A percentile compares a stretch with the other conserved stretches of the same genome.
phyloP scores from a whole-genome alignment of 148 eudicot species.

The Dysphania ambrosioides region DNA sequence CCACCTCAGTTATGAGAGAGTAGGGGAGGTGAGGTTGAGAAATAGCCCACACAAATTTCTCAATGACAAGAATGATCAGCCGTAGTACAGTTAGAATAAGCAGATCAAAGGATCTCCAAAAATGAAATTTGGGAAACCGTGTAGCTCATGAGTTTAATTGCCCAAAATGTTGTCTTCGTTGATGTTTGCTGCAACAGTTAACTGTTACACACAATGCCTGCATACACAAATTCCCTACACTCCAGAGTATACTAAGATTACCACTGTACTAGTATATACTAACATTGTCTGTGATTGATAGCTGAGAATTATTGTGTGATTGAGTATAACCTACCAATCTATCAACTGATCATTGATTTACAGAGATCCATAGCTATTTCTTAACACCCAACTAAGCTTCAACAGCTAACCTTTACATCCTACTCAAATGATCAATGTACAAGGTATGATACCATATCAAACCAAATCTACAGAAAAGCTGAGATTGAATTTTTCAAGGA shows the following conservation, averaged over 20 bases:
- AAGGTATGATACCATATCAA: neutral
- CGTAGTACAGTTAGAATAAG: no score
- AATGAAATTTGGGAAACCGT: neutral
- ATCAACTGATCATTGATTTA: neutral
- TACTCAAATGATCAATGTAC: conserved; percentile 1
- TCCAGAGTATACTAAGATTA: no score
- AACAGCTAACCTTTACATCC: neutral
- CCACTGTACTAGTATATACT: neutral
- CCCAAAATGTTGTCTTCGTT: neutral
- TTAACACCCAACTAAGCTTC: neutral
- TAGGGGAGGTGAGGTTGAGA: no score
- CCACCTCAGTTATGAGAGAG: no score
- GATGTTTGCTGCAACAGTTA: neutral
- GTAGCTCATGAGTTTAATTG: neutral
- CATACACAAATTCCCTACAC: neutral
- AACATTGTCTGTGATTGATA: neutral
- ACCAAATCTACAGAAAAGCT: neutral
- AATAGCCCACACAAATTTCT: no score
- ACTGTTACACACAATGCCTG: neutral
- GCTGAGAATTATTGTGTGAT: neutral
- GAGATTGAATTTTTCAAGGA: neutral
- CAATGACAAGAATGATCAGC: neutral
- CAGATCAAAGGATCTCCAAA: neutral
- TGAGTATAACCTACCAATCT: neutral
- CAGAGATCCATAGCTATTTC: neutral